These are phyloP conservation scores for Trichothecium roseum DNA, from an alignment of 2,329 filamentous ascomycete genomes.

Conservation along the genomic window DNA sequence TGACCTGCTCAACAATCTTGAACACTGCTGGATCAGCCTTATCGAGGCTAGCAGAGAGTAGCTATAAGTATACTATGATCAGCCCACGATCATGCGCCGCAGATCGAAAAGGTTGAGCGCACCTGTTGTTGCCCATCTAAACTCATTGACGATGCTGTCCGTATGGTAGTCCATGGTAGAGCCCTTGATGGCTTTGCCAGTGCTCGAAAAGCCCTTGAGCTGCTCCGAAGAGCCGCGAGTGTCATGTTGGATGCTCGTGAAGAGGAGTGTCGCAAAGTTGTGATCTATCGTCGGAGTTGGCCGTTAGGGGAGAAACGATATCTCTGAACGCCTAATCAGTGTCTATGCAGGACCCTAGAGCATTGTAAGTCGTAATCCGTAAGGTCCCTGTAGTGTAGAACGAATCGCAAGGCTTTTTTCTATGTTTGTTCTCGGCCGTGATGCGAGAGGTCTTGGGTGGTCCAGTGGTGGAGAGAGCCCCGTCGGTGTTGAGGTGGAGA, in stretches of 20 bases:
- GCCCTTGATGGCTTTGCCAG: constrained; percentile 20
- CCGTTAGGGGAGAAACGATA: too few relatives aligned
- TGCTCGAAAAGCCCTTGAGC: constrained; percentile 35
- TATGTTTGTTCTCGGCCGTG: too few relatives aligned
- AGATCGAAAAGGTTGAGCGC: constrained; percentile 12
- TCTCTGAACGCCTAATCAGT: too few relatives aligned
- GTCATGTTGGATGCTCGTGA: background rate
- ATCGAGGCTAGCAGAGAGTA: constrained; percentile 69
- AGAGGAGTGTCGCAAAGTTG: background rate
- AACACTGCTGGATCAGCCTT: constrained; percentile 81
- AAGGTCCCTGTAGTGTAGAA: too few relatives aligned
- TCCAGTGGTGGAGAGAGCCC: background rate
- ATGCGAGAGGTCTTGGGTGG: background rate
- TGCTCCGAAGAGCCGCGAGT: constrained; percentile 31
- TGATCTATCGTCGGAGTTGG: too few relatives aligned
- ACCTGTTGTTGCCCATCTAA: constrained; percentile 52
- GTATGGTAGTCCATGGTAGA: constrained; percentile 17
- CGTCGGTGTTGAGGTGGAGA: background rate
- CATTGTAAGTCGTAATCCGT: too few relatives aligned
- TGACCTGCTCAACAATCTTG: constrained; percentile 81
- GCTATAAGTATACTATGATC: constrained; percentile 32
- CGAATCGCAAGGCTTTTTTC: too few relatives aligned
- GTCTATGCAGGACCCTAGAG: too few relatives aligned
- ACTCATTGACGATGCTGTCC: constrained; percentile 33
- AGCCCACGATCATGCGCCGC: constrained; percentile 2